Evolutionary conservation across 148 eudicot genomes (phyloP).

Genomic region (Heliamphora exappendiculata): DNA sequence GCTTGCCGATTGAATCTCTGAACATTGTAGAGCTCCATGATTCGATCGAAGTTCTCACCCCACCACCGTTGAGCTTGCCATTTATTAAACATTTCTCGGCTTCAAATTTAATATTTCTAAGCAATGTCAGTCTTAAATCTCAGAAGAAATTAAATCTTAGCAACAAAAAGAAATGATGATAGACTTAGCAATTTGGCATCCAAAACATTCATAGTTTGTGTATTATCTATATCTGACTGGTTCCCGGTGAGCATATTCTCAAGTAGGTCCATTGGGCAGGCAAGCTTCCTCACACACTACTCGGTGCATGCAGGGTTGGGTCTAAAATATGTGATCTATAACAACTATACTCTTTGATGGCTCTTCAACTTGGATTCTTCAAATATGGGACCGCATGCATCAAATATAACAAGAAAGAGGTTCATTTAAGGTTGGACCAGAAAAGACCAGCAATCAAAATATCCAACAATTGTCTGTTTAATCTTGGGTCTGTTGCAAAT

Average conservation of each 20-base stretch:
- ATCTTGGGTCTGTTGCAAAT: too few species aligned
- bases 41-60: conserved; percentile 95
- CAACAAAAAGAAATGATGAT: not conserved
- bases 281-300: conserved; percentile 4
- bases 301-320: conserved; percentile 1
- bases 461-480: not conserved
- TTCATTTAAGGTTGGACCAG: not conserved
- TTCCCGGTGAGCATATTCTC: not conserved
- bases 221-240: not conserved
- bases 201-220: not conserved
- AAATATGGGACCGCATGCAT: conserved; percentile 5
- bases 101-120: conserved; percentile 25
- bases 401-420: not conserved
- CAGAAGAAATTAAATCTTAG: not conserved
- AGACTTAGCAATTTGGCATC: not conserved
- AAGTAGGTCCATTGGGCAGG: not conserved
- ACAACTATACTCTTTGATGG: not conserved
- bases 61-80: conserved; percentile 99
- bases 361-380: conserved; percentile 5
- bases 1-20: conserved; percentile 96
- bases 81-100: conserved; percentile 95
- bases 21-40: conserved; percentile 97
- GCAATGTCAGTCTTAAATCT: conserved; percentile 11
- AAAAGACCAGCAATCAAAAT: not conserved
- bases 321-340: not conserved